Conservation (phyloP, 163 green algal species). For the Volvox carteri region DNA sequence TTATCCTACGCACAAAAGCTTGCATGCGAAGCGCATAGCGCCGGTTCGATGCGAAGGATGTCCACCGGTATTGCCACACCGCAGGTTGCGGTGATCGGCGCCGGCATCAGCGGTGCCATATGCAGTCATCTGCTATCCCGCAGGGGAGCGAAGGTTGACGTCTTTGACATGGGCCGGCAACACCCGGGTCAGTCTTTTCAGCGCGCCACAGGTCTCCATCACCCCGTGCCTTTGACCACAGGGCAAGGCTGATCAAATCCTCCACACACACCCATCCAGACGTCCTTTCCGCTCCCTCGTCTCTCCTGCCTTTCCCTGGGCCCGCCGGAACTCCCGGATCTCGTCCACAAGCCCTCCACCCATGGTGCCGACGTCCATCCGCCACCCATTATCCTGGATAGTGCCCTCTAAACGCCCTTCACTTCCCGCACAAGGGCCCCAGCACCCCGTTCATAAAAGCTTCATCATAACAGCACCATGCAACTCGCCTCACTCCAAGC, state of each 20-base stretch:
- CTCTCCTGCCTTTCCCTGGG: too few species aligned
- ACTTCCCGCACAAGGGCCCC: not conserved
- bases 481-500: too few species aligned
- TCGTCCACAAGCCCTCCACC: not conserved
- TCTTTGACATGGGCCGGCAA: constrained; percentile 31
- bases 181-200: not conserved
- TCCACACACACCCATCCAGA: too few species aligned
- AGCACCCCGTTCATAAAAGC: too few species aligned
- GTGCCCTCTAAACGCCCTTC: too few species aligned
- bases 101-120: constrained; percentile 5
- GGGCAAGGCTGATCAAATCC: not conserved
- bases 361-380: too few species aligned
- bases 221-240: too few species aligned
- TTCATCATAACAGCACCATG: too few species aligned
- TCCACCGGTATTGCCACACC: not conserved
- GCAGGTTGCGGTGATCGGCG: constrained; percentile 13
- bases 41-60: not conserved
- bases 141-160: not conserved
- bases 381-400: too few species aligned
- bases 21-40: not conserved
- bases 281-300: too few species aligned
- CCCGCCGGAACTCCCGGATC: not conserved
- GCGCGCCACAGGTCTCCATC: too few species aligned
- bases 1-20: not conserved
- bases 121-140: not conserved